Evolutionary conservation across 495 filamentous ascomycete genomes (phyloP), one percentile per base, ranked within the genome.

Genomic region (Neurospora sp.): DNA sequence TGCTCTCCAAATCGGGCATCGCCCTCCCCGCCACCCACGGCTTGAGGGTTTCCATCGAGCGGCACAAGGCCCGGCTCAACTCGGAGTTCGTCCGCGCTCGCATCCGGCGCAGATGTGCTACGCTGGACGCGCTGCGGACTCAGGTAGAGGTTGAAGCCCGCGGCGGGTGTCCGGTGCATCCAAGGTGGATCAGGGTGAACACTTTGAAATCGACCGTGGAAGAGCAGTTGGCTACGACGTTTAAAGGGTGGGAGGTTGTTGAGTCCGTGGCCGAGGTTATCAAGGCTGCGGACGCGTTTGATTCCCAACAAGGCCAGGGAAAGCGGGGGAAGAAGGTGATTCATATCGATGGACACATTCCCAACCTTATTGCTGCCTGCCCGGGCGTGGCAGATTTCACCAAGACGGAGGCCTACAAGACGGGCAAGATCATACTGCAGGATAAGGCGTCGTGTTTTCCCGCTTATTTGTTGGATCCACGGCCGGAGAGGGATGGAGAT

Each of bases 391-490:
- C 37, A 68, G 92, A 97, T 72, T 84, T 97, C 70, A 88, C 89
- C 9, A 88, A 87, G 40, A 89, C 88, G 0, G 75, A 86, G 9
- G 92, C 93, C 1, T 98, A 98, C 79, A 86, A 83, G 35, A 82
- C 85, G 4, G 96, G 96, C 2, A 82, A 88, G 65, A 87, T 99
- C 71, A 97, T 98, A 48, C 78, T 99, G 44, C 96, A 99, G 81
- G 96, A 99, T 79, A 98, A 97, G 78, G 96, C 96, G 1, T 97
- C 93, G 0, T 99, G 96, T 76, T 97, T 99, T 75, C 95, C 96
- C 5, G 96, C 94, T 0, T 92, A 93, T 78, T 83, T 99, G 1
- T 82, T 98, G 0, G 88, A 94, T 70, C 87, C 89, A 5, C 77
- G 78, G 1, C 75, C 84, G 4, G 83, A 85, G 69, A 85, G 88